phyloP scores from a whole-genome alignment of 495 filamentous ascomycete species.

The Penicillium crystallinum region DNA sequence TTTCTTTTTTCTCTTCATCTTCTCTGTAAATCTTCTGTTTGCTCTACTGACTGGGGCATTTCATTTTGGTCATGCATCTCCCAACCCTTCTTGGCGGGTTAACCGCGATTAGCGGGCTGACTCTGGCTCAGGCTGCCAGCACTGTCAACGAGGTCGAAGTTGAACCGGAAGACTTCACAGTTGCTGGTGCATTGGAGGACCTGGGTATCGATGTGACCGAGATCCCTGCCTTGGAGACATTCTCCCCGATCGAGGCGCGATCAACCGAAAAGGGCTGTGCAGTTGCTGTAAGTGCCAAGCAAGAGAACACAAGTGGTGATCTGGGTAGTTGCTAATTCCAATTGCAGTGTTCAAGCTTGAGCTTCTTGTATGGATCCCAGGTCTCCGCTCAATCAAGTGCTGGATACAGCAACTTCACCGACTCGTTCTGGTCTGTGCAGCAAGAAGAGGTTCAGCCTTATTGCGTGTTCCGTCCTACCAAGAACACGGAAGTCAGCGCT shows the following conservation, averaged over 20 bases:
- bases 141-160: background rate
- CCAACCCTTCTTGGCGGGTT: slow-evolving; percentile 8
- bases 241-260: slow-evolving; percentile 3
- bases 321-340: background rate
- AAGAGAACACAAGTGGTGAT: background rate
- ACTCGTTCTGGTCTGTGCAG: slow-evolving; percentile 46
- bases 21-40: background rate
- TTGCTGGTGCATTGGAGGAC: slow-evolving; percentile 8
- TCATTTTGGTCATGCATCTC: slow-evolving; percentile 8
- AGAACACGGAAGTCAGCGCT: slow-evolving; percentile 19
- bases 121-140: background rate
- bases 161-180: slow-evolving; percentile 12
- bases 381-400: slow-evolving; percentile 5
- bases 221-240: slow-evolving; percentile 13
- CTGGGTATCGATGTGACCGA: slow-evolving; percentile 12
- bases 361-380: slow-evolving; percentile 12
- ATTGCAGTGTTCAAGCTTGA: slow-evolving; percentile 14
- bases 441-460: slow-evolving; percentile 29
- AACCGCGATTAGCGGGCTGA: slow-evolving; percentile 1
- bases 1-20: background rate
- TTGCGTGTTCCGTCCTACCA: slow-evolving; percentile 22
- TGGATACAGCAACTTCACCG: slow-evolving; percentile 18
- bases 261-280: slow-evolving; percentile 11
- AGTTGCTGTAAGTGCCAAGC: slow-evolving; percentile 7
- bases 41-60: too few species aligned